Evolutionary conservation across 2,329 filamentous ascomycete genomes (phyloP).

Genomic region (Fusarium oligoseptatum): DNA sequence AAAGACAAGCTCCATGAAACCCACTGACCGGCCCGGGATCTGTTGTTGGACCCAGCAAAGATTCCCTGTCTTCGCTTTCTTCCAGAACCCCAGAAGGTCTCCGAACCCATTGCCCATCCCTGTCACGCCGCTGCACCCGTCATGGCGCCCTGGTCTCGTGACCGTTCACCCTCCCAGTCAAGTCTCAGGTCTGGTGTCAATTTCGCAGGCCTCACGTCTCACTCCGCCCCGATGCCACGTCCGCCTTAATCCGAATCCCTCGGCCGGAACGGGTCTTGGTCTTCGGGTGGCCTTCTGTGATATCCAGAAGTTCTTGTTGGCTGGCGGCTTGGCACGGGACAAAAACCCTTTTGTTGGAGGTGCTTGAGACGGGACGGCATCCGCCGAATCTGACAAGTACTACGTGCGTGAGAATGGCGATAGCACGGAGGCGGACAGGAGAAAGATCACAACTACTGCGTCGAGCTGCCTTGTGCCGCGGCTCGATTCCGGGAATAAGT

Average conservation of each 20-base stretch:
- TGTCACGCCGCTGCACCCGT: conserved; percentile 8
- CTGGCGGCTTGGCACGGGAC: conserved; percentile 6
- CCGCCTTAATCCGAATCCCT: conserved; percentile 21
- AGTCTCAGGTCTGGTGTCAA: conserved; percentile 20
- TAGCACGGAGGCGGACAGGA: not conserved
- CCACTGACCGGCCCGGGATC: conserved; percentile 27
- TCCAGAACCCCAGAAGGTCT: conserved; percentile 25
- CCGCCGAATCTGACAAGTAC: not conserved
- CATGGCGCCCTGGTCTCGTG: conserved; percentile 30
- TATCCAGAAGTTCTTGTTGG: conserved; percentile 13
- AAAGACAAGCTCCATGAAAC: conserved; percentile 31
- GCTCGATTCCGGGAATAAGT: conserved; percentile 5
- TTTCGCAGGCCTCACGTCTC: conserved; percentile 25
- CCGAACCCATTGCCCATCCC: not conserved
- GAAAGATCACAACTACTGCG: not conserved
- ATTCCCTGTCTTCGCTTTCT: conserved; percentile 21
- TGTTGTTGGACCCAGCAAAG: conserved; percentile 10
- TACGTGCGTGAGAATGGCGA: not conserved
- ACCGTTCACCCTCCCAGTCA: conserved; percentile 16
- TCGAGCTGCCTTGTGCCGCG: not conserved
- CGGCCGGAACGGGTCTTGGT: conserved; percentile 22
- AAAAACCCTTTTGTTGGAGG: not conserved
- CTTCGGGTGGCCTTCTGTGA: conserved; percentile 8
- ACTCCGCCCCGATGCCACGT: conserved; percentile 6
- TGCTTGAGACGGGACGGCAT: not conserved